Evolutionary conservation across 169 alveolate genomes (phyloP), one percentile per base, ranked within the genome.

Genomic region (Cryptosporidium sp.): DNA sequence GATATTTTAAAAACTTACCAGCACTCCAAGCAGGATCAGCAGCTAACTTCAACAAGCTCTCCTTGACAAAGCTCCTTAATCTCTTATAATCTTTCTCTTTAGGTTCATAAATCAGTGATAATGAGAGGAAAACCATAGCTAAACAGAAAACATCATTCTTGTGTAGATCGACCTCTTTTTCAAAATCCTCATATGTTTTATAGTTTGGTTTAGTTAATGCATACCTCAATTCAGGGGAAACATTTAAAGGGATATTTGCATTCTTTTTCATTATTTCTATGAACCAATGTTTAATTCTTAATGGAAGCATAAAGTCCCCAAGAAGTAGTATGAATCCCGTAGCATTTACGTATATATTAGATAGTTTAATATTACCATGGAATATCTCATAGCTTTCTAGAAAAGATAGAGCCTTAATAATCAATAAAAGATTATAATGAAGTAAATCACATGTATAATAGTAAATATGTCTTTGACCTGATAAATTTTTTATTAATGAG

Each of bases 251-350:
- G 16, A 65, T 37, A 1, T 80, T 80, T 80, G 87, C 87, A 44
- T 80, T 80, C 33, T 80, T 80, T 31, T 80, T 60, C 75, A 80
- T 65, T 0, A 80, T 37, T 44, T 80, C 87, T 9, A 80, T 80
- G 26, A 42, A 80, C 87, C 87, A 80, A 5, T 62, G 37, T n/a
- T 65, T 80, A 6, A 80, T 16, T 42, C 75, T 80, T 18, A 60
- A 26, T 21, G 87, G 87, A 26, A 80, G 75, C 87, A 80, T 80
- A 48, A 80, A 80, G 70, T 80, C 87, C n/a, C 87, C 87, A 18
- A 80, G 65, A 10, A 80, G 67, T 33, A 80, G 56, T n/a, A 80
- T 65, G 39, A 80, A 80, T 14, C 87, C 87, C 9, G 87, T 80
- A 5, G 87, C 48, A 23, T 52, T 80, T 26, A 80, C 75, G n/a